Evolutionary conservation across 2,329 filamentous ascomycete genomes (phyloP), one percentile per base, ranked within the genome.

Genomic region (Epichloe sp.): DNA sequence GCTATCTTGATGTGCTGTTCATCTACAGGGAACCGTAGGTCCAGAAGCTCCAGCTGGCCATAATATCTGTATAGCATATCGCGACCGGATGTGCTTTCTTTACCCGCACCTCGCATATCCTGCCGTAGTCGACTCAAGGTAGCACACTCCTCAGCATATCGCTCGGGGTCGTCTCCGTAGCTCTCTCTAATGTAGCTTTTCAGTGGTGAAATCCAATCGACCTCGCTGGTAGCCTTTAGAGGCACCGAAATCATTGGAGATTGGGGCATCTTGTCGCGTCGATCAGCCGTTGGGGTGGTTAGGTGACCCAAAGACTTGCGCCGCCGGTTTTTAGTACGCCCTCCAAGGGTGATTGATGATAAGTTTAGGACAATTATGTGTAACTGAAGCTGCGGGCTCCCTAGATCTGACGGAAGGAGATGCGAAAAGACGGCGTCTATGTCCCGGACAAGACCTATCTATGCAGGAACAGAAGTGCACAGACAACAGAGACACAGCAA

Each of bases 1-100:
- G 87, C 88, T 62, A 98, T 95, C 72, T 97, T 97, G 72, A 98
- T 97, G 65, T 98, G 91, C 63, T 95, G 93, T 72, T 98, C 93
- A 61, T 98, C 93, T 44, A 98, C 89, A 0, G 94, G 94, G 64
- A 98, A 98, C 54, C 93, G 79, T 62, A 98, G 72, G 67, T 98
- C 93, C 55, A 98, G 73, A 49, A 98, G 76, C 71, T 98, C 93
- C 53, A 98, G 79, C 71, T 98, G 93, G 41, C 91, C 93, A 65
- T 98, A 98, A 71, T 98, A 98, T 65, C 93, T 80, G 68, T 98
- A 98, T 48, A 98, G 74, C 63, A 98, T 76, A 67, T 98, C 93
- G 62, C 93, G 76, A 46, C 93, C 93, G 5, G 90, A 87, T 21
- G 88, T 93, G 69, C 89, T 97, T 66, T 98, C 93, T 70, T 94